Evolutionary conservation across 1,139 yeast genomes (phyloP).

Genomic region (Kluyveromyces sp.): DNA sequence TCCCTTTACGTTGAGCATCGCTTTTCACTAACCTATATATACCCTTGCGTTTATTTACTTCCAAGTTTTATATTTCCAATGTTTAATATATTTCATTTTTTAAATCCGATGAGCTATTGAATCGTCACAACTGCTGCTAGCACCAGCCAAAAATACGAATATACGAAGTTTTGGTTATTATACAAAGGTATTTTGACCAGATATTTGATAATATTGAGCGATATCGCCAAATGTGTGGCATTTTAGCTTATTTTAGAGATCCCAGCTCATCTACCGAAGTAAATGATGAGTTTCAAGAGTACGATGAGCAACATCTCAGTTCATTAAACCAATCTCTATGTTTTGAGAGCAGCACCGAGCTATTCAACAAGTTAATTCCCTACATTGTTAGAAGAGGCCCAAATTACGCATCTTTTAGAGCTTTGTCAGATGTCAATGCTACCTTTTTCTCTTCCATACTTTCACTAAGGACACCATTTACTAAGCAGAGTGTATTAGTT

Average conservation of each 20-base stretch:
- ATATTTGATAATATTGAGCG: too few relatives aligned
- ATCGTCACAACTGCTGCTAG: too few relatives aligned
- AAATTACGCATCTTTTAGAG: constrained; percentile 34
- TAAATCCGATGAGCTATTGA: too few relatives aligned
- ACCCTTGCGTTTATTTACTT: too few relatives aligned
- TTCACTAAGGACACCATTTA: constrained; percentile 70
- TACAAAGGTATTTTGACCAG: too few relatives aligned
- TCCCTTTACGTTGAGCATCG: too few relatives aligned
- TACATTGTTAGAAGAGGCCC: constrained; percentile 49
- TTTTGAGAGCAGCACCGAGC: background rate
- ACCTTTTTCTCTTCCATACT: constrained; percentile 54
- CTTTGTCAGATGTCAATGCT: constrained; percentile 8
- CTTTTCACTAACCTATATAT: too few relatives aligned
- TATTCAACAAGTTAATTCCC: constrained; percentile 34
- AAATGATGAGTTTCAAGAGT: constrained; percentile 13
- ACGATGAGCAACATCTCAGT: constrained; percentile 17
- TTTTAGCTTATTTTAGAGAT: constrained; percentile 28
- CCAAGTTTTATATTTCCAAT: too few relatives aligned
- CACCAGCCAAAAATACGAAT: too few relatives aligned
- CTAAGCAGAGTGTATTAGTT: constrained; percentile 52
- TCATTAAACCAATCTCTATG: constrained; percentile 6
- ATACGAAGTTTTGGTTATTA: too few relatives aligned
- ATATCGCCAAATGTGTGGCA: constrained; percentile 36
- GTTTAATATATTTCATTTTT: too few relatives aligned
- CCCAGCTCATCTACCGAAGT: background rate